Base-by-base conservation (phyloP, 2,329 filamentous ascomycete genomes). In the Aspergillus chevalieri region DNA sequence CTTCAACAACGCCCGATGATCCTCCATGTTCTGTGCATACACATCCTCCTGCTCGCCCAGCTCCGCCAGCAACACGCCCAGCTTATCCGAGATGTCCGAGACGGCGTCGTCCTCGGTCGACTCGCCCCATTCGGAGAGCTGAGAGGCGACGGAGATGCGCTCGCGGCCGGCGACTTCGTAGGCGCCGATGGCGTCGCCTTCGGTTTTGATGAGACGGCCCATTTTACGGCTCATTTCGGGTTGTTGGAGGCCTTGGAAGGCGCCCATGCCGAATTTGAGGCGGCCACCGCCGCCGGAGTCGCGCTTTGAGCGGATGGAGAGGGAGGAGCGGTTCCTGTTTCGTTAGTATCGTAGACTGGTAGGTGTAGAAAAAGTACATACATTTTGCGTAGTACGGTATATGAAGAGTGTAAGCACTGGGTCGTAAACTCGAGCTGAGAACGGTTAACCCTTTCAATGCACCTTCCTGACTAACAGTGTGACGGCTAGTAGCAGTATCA, bases 71-170 rank as follows among this genome's bases (percentile, higher is more conserved):
- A 98, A 76, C 36, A 97, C 92, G 46, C 90, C 93, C 47, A 98
- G 79, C 78, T 98, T 98, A 78, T 97, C 93, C 51, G 87, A 90
- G 59, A 98, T 81, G 66, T 97, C 93, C 47, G 83, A 89, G 62
- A 97, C 78, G 46, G 84, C 83, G 53, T 95, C 89, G 64, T 98
- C 93, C 47, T 83, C 81, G 2, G 91, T 96, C 52, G 87, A 82
- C 73, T 97, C 91, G 50, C 93, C 93, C 93, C 93, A 98, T 59
- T 97, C 91, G 6, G 89, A 95, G 42, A 98, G 82, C 74, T 97
- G 92, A 9, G 84, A 83, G 14, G 91, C 93, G 63, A 97, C 90
- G 45, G 83, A 82, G 52, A 89, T 74, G 50, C 90, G 87, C 75
- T 96, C 92, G 52, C 86, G 86, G 44, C 85, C 89, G 6, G 92